Conservation (phyloP, 805 yeast genomes). For the Nakazawaea wickerhamii region DNA sequence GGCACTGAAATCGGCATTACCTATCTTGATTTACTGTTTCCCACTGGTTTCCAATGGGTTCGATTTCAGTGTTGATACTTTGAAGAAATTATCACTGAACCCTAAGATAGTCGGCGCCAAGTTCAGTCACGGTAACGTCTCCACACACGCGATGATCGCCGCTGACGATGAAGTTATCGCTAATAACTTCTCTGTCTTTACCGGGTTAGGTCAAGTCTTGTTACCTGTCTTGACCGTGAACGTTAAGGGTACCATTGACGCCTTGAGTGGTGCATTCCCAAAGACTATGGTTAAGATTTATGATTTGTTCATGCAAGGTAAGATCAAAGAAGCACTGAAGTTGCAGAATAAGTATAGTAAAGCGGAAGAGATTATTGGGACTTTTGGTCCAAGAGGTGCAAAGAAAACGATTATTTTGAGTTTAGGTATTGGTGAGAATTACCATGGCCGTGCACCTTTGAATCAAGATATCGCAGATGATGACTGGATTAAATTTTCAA, state of each 20-base stretch:
- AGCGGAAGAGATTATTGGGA: conserved; percentile 40
- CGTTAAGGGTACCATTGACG: conserved; percentile 48
- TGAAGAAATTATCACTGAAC: conserved; percentile 37
- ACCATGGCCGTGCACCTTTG: conserved; percentile 43
- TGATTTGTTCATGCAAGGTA: conserved; percentile 33
- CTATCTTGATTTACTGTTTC: conserved; percentile 40
- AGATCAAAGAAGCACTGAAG: conserved; percentile 34
- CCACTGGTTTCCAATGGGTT: conserved; percentile 46
- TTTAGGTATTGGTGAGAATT: conserved; percentile 38
- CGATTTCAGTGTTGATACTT: conserved; percentile 31
- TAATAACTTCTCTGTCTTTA: conserved; percentile 37
- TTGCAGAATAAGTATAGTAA: conserved; percentile 38
- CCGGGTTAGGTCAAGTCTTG: conserved; percentile 48
- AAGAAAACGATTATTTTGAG: conserved; percentile 35
- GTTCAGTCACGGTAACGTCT: conserved; percentile 45
- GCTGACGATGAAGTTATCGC: conserved; percentile 32
- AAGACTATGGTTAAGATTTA: conserved; percentile 39
- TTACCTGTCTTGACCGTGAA: conserved; percentile 43
- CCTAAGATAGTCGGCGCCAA: conserved; percentile 47
- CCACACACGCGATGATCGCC: conserved; percentile 41
- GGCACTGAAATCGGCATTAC: conserved; percentile 37
- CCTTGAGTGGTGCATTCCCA: conserved; percentile 48
- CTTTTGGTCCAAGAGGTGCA: conserved; percentile 41
- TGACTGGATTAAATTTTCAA: conserved; percentile 24
- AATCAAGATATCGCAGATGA: conserved; percentile 29